Percentiles rank a stretch among this genome's conserved stretches.
phyloP scores from a whole-genome alignment of 352 stramenopile genomes.

The Peronosclerospora sorghi region DNA sequence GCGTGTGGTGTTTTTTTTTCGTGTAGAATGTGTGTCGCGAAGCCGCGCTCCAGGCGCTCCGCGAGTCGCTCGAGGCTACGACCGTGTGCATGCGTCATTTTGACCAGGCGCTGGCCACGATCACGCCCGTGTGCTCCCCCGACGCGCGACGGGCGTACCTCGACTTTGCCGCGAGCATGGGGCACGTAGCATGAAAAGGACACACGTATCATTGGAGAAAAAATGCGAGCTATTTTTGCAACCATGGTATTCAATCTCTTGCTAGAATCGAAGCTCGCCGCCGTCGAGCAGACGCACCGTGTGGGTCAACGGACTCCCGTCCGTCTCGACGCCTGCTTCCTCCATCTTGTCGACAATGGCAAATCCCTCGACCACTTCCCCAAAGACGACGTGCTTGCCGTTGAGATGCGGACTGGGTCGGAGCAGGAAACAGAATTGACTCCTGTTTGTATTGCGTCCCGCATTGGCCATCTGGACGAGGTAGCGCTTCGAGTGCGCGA shows the following conservation, averaged over 20 bases:
- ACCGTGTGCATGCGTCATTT: conserved; percentile 56
- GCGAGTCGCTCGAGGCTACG: conserved; percentile 49
- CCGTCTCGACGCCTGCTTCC: conserved; percentile 38
- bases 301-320: conserved; percentile 56
- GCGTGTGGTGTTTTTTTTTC: conserved; percentile 4
- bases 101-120: conserved; percentile 27
- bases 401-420: conserved; percentile 58
- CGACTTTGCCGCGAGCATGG: conserved; percentile 53
- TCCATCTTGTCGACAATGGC: conserved; percentile 81
- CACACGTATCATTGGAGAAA: neutral
- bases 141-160: conserved; percentile 45
- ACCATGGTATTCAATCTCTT: neutral
- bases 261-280: conserved; percentile 50
- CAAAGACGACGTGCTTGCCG: conserved; percentile 78
- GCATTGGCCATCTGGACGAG: conserved; percentile 96
- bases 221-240: neutral
- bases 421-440: conserved; percentile 99
- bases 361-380: conserved; percentile 77
- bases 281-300: conserved; percentile 67
- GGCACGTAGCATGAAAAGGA: conserved; percentile 24
- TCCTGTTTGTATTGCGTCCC: conserved; percentile 95
- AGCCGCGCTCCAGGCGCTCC: conserved; percentile 57
- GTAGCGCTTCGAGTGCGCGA: conserved; percentile 75
- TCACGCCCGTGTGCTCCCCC: conserved; percentile 44
- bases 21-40: conserved; percentile 79